Base-by-base conservation (phyloP, 1,284 basidiomycete species). In the Ganoderma multipileum region DNA sequence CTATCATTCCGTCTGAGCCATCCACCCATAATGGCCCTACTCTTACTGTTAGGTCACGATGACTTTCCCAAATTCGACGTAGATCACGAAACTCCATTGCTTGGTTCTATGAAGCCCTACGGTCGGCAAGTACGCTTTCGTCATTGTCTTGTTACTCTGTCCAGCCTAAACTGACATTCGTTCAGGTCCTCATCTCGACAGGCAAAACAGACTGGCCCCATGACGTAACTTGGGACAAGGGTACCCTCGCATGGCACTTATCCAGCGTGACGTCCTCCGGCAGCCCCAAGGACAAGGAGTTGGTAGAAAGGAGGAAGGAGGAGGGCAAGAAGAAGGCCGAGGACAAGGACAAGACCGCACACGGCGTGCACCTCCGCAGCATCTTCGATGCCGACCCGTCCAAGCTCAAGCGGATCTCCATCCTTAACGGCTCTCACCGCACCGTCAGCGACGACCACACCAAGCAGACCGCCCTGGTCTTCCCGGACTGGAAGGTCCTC, bases 401-500 rank as follows among this genome's bases (percentile, higher is more conserved):
- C 20, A 71, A 89, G 65, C 83, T 87, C 3, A 84, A 82, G 18
- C 84, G 85, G 44, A 85, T 95, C 66, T 91, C 93, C 7, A 90
- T 96, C 61, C 85, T 95, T 38, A 93, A 96, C 75, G 93, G 93
- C 54, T 95, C 92, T 73, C 94, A 96, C 76, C 83, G 84, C 61
- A 88, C 91, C 14, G 78, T 92, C 59, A 87, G 85, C 50, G 83
- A 86, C 44, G 84, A 91, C 73, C 80, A 86, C 63, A 84, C 87
- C 64, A 80, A 84, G 57, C 91, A 95, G 69, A 93, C 92, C 0
- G 91, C 95, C 20, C 84, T 98, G 61, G 87, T 98, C 1, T 90
- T 98, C 76, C 96, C 96, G 5, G 96, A 98, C 80, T 98, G 92
- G 84, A 95, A 91, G 74, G 84, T 95, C 62, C 86, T 95, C 28